Evolutionary conservation across 2,329 filamentous ascomycete genomes (phyloP), one percentile per base, ranked within the genome.

Genomic region (Furcasterigmium furcatum): DNA sequence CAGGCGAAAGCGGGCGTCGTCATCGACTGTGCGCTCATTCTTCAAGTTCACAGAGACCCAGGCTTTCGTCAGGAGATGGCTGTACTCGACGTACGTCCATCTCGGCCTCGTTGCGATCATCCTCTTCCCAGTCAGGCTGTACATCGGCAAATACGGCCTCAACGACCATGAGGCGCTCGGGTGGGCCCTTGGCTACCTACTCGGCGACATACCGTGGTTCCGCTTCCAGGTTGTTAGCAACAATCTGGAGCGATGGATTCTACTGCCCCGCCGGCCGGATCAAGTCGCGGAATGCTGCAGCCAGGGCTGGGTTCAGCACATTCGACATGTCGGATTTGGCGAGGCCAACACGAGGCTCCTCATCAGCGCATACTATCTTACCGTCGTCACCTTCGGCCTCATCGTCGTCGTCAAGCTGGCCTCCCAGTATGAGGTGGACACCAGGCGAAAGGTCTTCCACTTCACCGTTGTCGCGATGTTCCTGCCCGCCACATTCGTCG

Each of bases 401-500:
- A 68, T 82, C 9, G 74, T 88, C 4, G 88, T 96, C 8, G 80
- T 94, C 43, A 80, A 77, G 35, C 77, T 95, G 30, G 88, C 86
- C 34, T 73, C 82, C 4, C 73, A 88, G 41, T 91, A 88, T 54
- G 91, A 96, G 66, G 92, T 99, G 39, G 94, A 99, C 67, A 99
- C 94, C 2, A 82, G 94, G 41, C 84, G 94, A 42, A 99, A 99
- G 66, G 88, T 97, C 20, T 99, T 99, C 64, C 94, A 99, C 65
- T 95, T 95, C 55, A 96, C 92, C 78, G 97, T 97, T 87, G 92
- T 97, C 8, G 83, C 84, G 46, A 96, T 99, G 89, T 85, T 99
- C 46, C 76, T 97, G 2, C 91, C 94, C 0, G 83, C 88, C 2
- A 88, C 86, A 3, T 96, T 84, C 61, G 71, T 97, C 52, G 94